These are phyloP conservation scores for Termitomyces sp. DNA, from an alignment of 768 basidiomycete genomes.

Conservation along the genomic window DNA sequence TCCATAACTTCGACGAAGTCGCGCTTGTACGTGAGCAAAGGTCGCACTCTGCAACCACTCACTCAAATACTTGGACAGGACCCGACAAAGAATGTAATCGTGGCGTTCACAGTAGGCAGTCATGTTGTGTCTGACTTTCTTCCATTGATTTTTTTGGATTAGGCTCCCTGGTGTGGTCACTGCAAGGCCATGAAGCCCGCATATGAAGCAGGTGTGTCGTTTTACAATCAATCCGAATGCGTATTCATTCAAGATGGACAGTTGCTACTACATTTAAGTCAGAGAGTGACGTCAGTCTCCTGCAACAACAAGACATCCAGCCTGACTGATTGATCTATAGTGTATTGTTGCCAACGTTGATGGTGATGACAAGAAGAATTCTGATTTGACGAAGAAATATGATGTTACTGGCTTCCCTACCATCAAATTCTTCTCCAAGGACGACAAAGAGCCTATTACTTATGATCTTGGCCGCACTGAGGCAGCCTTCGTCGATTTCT, in stretches of 20 bases:
- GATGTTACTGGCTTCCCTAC: slow-evolving; percentile 85
- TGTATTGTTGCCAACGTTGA: slow-evolving; percentile 90
- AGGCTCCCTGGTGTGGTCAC: slow-evolving; percentile 89
- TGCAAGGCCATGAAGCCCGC: slow-evolving; percentile 89
- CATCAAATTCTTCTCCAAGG: slow-evolving; percentile 90
- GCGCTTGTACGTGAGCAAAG: slow-evolving; percentile 47
- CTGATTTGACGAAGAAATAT: slow-evolving; percentile 64
- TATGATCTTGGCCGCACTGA: slow-evolving; percentile 76
- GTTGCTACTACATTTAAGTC: slow-evolving; percentile 76
- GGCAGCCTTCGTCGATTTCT: slow-evolving; percentile 68
- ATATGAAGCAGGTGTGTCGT: slow-evolving; percentile 66
- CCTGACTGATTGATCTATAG: slow-evolving; percentile 30
- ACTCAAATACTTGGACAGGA: slow-evolving; percentile 36
- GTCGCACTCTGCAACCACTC: neutral
- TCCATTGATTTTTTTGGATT: slow-evolving; percentile 3
- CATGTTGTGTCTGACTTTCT: neutral
- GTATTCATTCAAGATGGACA: slow-evolving; percentile 19
- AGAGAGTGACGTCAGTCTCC: slow-evolving; percentile 62
- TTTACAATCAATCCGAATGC: neutral
- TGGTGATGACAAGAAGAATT: slow-evolving; percentile 82
- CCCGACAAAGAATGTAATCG: slow-evolving; percentile 74
- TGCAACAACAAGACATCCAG: neutral
- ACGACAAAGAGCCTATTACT: slow-evolving; percentile 49
- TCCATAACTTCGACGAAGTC: slow-evolving; percentile 70
- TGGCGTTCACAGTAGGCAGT: slow-evolving; percentile 67